A percentile compares a stretch with the other conserved stretches of the same genome.
Evolutionary conservation across 2,329 filamentous ascomycete genomes (phyloP).

Genomic region (Penicillium verrucosum): DNA sequence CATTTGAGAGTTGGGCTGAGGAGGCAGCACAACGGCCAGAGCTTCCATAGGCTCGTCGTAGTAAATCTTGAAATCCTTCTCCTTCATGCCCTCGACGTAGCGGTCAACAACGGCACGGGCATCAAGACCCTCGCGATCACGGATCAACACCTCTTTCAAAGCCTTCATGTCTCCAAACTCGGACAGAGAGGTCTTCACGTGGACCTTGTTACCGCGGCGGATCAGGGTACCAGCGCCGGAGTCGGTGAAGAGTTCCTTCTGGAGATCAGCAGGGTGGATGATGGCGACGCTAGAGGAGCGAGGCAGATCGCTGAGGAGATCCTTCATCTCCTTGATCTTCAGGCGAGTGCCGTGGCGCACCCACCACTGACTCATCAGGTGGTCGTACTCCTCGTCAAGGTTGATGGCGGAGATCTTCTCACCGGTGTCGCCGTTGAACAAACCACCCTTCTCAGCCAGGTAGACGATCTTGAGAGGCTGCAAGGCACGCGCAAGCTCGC

Average conservation of each 20-base stretch:
- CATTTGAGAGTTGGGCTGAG: slow-evolving; percentile 62
- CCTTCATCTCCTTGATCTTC: slow-evolving; percentile 98
- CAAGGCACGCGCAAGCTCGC: slow-evolving; percentile 81
- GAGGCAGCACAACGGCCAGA: slow-evolving; percentile 80
- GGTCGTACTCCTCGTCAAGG: slow-evolving; percentile 91
- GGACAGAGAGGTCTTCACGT: slow-evolving; percentile 65
- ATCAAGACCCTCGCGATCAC: slow-evolving; percentile 78
- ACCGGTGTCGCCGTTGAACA: slow-evolving; percentile 89
- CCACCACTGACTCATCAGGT: slow-evolving; percentile 91
- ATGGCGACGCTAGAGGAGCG: slow-evolving; percentile 94
- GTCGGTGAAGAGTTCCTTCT: slow-evolving; percentile 96
- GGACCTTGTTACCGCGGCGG: slow-evolving; percentile 84
- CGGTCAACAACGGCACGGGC: slow-evolving; percentile 79
- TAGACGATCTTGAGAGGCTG: slow-evolving; percentile 98
- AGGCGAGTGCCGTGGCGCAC: slow-evolving; percentile 90
- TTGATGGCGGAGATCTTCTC: slow-evolving; percentile 98
- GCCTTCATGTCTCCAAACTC: slow-evolving; percentile 73
- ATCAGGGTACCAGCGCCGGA: slow-evolving; percentile 92
- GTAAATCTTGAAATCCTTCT: slow-evolving; percentile 83
- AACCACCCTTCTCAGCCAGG: slow-evolving; percentile 93
- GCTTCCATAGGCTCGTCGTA: slow-evolving; percentile 94
- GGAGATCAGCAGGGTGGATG: slow-evolving; percentile 91
- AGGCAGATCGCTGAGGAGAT: slow-evolving; percentile 81
- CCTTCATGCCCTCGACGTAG: slow-evolving; percentile 75
- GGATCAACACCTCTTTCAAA: slow-evolving; percentile 76